Conservation (phyloP, 179 eudicot species). For the Silene coronaria region DNA sequence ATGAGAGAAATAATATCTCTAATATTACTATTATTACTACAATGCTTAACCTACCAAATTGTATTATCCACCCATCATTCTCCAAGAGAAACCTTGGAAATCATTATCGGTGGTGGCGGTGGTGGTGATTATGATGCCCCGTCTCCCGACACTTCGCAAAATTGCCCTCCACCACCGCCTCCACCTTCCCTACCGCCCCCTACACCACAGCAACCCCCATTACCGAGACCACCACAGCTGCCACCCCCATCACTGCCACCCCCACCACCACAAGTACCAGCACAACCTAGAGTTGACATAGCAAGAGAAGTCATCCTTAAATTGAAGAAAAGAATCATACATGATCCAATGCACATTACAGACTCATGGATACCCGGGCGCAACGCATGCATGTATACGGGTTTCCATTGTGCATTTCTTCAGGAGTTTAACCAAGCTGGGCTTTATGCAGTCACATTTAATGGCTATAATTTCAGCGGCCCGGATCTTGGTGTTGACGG, state of each 20-base stretch:
- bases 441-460: conserved; percentile 29
- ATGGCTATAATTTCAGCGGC: conserved; percentile 26
- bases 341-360: conserved; percentile 23
- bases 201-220: no score
- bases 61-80: conserved; percentile 7
- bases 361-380: conserved; percentile 24
- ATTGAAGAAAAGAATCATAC: conserved; percentile 22
- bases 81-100: conserved; percentile 20
- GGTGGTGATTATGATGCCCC: conserved; percentile 18
- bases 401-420: conserved; percentile 27
- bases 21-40: neutral
- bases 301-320: conserved; percentile 24
- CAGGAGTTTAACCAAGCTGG: conserved; percentile 7
- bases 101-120: conserved; percentile 19
- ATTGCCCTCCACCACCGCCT: conserved; percentile 19
- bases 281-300: no score
- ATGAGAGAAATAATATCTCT: conserved; percentile 1
- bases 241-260: neutral
- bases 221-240: conserved; percentile 18
- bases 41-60: conserved; percentile 7
- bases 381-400: conserved; percentile 29
- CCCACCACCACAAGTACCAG: no score
- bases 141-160: conserved; percentile 6
- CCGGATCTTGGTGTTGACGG: conserved; percentile 15
- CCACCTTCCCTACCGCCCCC: neutral